Base-by-base conservation (phyloP, 345 rosid species). In the Ceriops zippeliana region DNA sequence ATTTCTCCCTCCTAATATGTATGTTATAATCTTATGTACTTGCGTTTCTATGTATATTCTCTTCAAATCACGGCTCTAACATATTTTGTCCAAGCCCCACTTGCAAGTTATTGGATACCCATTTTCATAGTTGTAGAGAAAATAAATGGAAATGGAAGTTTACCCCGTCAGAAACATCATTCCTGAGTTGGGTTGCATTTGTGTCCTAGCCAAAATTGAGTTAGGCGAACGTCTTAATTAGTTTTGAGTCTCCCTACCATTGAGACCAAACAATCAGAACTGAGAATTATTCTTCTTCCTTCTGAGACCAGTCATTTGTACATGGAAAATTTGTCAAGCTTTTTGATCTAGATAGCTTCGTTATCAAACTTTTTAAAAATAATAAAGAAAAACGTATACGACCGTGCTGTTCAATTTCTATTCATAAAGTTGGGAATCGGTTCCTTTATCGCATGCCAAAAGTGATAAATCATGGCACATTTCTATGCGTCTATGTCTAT, bases 1-100 rank as follows among this genome's bases (percentile, higher is more conserved):
- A 61, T 72, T 65, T 56, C 78, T 66, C 63, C 70, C 75, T 79
- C 78, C 76, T 72, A 67, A 56, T 78, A 68, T 69, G 70, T 37
- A 30, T 22, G 74, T 67, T 61, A 68, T 31, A 1, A 71, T 79
- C 76, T 66, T n/a, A 9, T 2, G 10, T 54, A 13, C 60, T 63
- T 67, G 58, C 77, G 84, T 81, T 74, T 71, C 46, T 68, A 31
- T 80, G 35, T 68, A 67, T 61, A 54, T 62, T 74, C 66, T 67
- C 63, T 27, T 81, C 71, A 24, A 64, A 27, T 68, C 73, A 62
- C 42, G 56, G 65, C 62, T 63, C 63, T 2, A 62, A 17, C 74
- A 7, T 42, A 21, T 52, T 63, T 62, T 59, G 66, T 51, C 71
- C 78, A 54, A 51, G 2, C 21, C 56, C 79, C 75, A 71, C 70